phyloP scores from a whole-genome alignment of 192 early-diverging fungal species.

The Coemansia sp. region DNA sequence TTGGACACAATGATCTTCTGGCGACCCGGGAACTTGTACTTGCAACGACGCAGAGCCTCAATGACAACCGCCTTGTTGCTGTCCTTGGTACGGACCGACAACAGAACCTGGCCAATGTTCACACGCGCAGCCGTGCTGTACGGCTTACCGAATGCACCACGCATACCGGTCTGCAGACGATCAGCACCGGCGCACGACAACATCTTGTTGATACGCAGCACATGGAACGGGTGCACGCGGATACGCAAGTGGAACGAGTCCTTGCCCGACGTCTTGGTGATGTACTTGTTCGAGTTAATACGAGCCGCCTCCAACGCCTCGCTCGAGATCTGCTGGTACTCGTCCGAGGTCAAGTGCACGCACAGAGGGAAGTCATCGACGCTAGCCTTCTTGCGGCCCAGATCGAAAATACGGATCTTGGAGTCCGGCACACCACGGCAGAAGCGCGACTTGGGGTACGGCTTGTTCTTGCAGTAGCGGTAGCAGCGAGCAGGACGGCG shows the following conservation, averaged over 20 bases:
- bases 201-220: conserved; percentile 99
- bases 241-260: conserved; percentile 99
- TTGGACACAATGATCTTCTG: conserved; percentile 96
- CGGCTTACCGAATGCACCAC: conserved; percentile 99
- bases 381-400: conserved; percentile 94
- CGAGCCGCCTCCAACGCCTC: conserved; percentile 98
- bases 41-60: conserved; percentile 90
- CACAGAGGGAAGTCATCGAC: conserved; percentile 98
- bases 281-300: conserved; percentile 98
- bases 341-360: conserved; percentile 94
- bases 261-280: conserved; percentile 94
- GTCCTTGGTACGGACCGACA: conserved; percentile 96
- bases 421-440: conserved; percentile 99
- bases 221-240: conserved; percentile 98
- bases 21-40: conserved; percentile 74
- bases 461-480: conserved; percentile 99
- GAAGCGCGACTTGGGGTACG: conserved; percentile 98
- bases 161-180: conserved; percentile 98
- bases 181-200: conserved; percentile 99
- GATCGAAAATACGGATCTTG: conserved; percentile 55
- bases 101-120: conserved; percentile 95
- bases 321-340: conserved; percentile 97
- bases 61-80: conserved; percentile 88
- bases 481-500: conserved; percentile 99
- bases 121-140: conserved; percentile 93